Conservation (phyloP, 2,329 filamentous ascomycete species). For the Hymenoscyphus albidus region DNA sequence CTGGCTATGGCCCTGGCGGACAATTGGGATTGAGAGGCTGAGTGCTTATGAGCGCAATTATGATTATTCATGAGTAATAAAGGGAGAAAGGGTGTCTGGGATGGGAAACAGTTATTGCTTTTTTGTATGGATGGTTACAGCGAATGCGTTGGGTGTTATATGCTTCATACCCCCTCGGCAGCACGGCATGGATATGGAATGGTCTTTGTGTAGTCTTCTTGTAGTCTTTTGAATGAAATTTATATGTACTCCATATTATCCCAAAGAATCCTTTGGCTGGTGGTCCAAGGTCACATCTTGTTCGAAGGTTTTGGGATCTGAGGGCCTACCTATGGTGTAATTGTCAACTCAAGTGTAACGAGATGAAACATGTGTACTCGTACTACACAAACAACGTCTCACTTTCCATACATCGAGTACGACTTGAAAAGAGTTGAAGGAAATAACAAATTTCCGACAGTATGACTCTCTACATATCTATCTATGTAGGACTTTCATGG, state of each 20-base stretch:
- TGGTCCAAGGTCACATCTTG: not conserved
- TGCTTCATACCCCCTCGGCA: conserved; percentile 7
- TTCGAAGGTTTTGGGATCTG: not conserved
- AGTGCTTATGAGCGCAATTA: not conserved
- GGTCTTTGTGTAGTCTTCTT: conserved; percentile 4
- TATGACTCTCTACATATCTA: too few species aligned
- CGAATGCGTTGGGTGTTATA: conserved; percentile 17
- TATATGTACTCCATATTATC: not conserved
- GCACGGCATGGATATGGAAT: conserved; percentile 6
- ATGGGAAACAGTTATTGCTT: not conserved
- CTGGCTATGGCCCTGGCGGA: conserved; percentile 29
- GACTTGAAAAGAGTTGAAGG: too few species aligned
- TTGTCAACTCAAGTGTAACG: too few species aligned
- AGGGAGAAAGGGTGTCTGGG: not conserved
- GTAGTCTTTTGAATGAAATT: conserved; percentile 3
- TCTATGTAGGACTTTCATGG: too few species aligned
- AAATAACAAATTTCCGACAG: too few species aligned
- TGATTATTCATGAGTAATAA: not conserved
- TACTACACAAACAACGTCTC: too few species aligned
- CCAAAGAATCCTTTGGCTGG: not conserved
- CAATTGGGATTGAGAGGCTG: conserved; percentile 25
- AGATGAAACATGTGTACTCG: too few species aligned
- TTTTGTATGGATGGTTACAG: conserved; percentile 9
- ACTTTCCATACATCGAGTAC: too few species aligned
- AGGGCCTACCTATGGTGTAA: too few species aligned